Percentiles rank a stretch among this genome's conserved stretches.
phyloP scores from a whole-genome alignment of 2,329 filamentous ascomycete genomes.

The Drechslerella stenobrocha region DNA sequence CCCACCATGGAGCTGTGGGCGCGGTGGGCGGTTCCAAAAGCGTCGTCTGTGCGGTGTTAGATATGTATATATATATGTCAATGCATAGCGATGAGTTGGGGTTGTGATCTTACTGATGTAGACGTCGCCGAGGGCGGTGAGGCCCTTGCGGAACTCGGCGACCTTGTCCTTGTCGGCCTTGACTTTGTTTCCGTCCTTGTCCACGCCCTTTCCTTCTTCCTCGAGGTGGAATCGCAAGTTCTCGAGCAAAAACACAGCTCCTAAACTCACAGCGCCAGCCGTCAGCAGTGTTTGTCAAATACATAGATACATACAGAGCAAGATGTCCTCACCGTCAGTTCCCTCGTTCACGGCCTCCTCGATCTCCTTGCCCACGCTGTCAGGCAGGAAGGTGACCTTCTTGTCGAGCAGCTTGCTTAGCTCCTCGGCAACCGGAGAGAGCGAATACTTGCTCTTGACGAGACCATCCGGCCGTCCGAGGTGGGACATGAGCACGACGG shows the following conservation, averaged over 20 bases:
- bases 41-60: too few species aligned
- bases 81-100: slow-evolving; percentile 6
- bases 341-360: slow-evolving; percentile 88
- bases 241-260: slow-evolving; percentile 87
- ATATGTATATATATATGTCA: too few species aligned
- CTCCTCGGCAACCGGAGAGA: slow-evolving; percentile 87
- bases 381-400: slow-evolving; percentile 82
- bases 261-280: too few species aligned
- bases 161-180: slow-evolving; percentile 96
- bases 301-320: too few species aligned
- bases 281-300: slow-evolving; percentile 9
- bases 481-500: slow-evolving; percentile 97
- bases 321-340: slow-evolving; percentile 60
- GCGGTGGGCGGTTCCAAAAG: slow-evolving; percentile 97
- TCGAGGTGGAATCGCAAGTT: slow-evolving; percentile 98
- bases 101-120: slow-evolving; percentile 73
- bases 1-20: slow-evolving; percentile 99
- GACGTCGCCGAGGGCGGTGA: slow-evolving; percentile 92
- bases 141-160: slow-evolving; percentile 87
- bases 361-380: slow-evolving; percentile 85
- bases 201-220: slow-evolving; percentile 87
- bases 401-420: slow-evolving; percentile 86
- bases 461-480: slow-evolving; percentile 93
- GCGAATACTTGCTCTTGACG: slow-evolving; percentile 86
- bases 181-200: slow-evolving; percentile 91